A percentile compares a stretch with the other conserved stretches of the same genome.
phyloP scores from a whole-genome alignment of 2,329 filamentous ascomycete genomes.

The Cucurbitaria berberidis region DNA sequence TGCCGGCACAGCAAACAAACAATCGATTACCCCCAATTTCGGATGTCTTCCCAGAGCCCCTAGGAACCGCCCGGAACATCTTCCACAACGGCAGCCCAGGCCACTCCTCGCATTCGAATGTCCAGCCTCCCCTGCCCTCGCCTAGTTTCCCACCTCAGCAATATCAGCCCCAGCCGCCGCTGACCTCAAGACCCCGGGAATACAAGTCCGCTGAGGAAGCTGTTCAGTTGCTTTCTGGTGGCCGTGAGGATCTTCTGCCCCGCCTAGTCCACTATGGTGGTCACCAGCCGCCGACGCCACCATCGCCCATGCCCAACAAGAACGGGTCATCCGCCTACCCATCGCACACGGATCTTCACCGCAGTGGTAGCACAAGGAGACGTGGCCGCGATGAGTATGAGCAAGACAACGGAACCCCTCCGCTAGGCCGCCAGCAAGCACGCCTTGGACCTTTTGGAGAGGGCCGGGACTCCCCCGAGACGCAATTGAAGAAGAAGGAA shows the following conservation, averaged over 20 bases:
- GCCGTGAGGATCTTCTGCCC: constrained; percentile 89
- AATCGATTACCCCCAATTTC: constrained; percentile 93
- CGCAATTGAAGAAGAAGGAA: constrained; percentile 84
- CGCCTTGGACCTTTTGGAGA: constrained; percentile 73
- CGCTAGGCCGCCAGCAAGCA: constrained; percentile 69
- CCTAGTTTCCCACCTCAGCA: constrained; percentile 71
- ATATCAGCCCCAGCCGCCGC: constrained; percentile 58
- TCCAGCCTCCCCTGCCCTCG: constrained; percentile 74
- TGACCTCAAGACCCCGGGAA: constrained; percentile 71
- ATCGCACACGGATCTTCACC: constrained; percentile 42
- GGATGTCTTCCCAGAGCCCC: constrained; percentile 87
- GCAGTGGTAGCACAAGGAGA: constrained; percentile 70
- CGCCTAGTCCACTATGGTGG: constrained; percentile 95
- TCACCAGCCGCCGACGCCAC: constrained; percentile 90
- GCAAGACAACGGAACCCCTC: constrained; percentile 81
- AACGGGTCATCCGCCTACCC: constrained; percentile 38
- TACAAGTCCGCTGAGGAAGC: constrained; percentile 97
- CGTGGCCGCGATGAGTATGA: constrained; percentile 90
- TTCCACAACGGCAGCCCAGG: constrained; percentile 69
- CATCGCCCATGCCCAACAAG: constrained; percentile 70
- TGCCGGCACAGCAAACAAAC: constrained; percentile 84
- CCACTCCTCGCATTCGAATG: constrained; percentile 68
- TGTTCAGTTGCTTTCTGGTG: constrained; percentile 85
- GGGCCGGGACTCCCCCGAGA: constrained; percentile 82
- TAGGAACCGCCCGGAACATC: constrained; percentile 58